Evolutionary conservation across 2,329 filamentous ascomycete genomes (phyloP).

Genomic region (Chlorencoelia australis): DNA sequence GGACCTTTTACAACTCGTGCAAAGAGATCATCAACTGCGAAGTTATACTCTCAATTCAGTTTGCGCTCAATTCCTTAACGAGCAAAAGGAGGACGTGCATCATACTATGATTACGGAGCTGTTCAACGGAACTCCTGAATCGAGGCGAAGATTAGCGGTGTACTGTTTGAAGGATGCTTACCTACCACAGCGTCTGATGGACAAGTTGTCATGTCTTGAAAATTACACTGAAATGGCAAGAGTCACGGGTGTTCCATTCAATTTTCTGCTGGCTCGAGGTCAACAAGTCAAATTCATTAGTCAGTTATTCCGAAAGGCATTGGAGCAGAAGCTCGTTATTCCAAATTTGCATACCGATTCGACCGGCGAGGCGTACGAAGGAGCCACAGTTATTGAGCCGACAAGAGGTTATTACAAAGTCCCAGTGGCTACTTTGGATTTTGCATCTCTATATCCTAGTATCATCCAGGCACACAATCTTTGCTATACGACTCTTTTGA

Average conservation of each 20-base stretch:
- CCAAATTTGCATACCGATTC: slow-evolving; percentile 68
- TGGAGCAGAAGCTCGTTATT: slow-evolving; percentile 88
- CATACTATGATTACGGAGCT: slow-evolving; percentile 99
- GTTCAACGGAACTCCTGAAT: slow-evolving; percentile 93
- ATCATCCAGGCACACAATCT: slow-evolving; percentile 99
- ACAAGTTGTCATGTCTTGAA: slow-evolving; percentile 95
- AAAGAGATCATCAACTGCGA: slow-evolving; percentile 87
- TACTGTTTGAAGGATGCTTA: slow-evolving; percentile 99
- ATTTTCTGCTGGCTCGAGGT: slow-evolving; percentile 79
- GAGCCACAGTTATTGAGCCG: slow-evolving; percentile 95
- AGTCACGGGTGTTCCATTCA: slow-evolving; percentile 97
- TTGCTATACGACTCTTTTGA: slow-evolving; percentile 90
- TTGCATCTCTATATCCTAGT: slow-evolving; percentile 94
- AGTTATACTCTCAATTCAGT: slow-evolving; percentile 98
- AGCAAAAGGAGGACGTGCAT: slow-evolving; percentile 98
- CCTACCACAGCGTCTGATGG: slow-evolving; percentile 85
- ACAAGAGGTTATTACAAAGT: slow-evolving; percentile 89
- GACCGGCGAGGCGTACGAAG: slow-evolving; percentile 86
- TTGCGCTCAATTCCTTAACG: slow-evolving; percentile 84
- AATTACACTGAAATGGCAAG: slow-evolving; percentile 99
- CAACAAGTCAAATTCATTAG: slow-evolving; percentile 98
- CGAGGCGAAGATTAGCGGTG: slow-evolving; percentile 76
- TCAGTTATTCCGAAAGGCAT: slow-evolving; percentile 88
- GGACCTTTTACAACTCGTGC: slow-evolving; percentile 87
- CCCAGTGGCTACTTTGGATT: slow-evolving; percentile 94